Evolutionary conservation across 768 basidiomycete species (phyloP).

Genomic region (Boletus sp.): DNA sequence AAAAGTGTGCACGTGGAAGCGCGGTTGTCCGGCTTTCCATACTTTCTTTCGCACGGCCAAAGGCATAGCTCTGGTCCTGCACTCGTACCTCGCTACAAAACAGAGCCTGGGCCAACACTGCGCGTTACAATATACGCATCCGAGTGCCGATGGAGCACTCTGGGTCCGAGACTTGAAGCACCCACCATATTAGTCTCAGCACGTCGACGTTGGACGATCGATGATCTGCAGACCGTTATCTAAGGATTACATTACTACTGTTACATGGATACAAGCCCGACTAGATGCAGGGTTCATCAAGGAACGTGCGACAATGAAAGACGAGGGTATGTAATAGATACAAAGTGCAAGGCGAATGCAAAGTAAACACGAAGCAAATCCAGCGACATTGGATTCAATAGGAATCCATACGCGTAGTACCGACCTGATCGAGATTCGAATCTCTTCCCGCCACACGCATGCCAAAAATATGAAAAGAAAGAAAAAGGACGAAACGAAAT

Average conservation of each 20-base stretch:
- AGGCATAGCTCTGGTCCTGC: too few species aligned
- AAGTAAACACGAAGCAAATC: constrained; percentile 7
- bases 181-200: too few species aligned
- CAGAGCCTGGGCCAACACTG: too few species aligned
- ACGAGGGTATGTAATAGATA: constrained; percentile 4
- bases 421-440: neutral
- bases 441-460: neutral
- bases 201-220: neutral
- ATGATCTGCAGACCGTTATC: neutral
- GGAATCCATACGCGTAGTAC: neutral
- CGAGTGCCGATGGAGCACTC: too few species aligned
- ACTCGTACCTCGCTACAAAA: too few species aligned
- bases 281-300: neutral
- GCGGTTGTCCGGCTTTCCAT: too few species aligned
- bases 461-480: neutral
- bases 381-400: neutral
- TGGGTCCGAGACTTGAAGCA: too few species aligned
- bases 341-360: constrained; percentile 8
- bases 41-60: too few species aligned
- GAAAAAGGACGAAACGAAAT: neutral
- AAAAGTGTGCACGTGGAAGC: too few species aligned
- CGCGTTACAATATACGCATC: too few species aligned
- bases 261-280: neutral
- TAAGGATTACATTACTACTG: neutral
- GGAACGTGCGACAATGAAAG: neutral